Percentiles rank a stretch among this genome's conserved stretches.
These are phyloP conservation scores for Rugiboletus extremiorientalis DNA, from an alignment of 1,284 basidiomycete species.

Conservation along the genomic window DNA sequence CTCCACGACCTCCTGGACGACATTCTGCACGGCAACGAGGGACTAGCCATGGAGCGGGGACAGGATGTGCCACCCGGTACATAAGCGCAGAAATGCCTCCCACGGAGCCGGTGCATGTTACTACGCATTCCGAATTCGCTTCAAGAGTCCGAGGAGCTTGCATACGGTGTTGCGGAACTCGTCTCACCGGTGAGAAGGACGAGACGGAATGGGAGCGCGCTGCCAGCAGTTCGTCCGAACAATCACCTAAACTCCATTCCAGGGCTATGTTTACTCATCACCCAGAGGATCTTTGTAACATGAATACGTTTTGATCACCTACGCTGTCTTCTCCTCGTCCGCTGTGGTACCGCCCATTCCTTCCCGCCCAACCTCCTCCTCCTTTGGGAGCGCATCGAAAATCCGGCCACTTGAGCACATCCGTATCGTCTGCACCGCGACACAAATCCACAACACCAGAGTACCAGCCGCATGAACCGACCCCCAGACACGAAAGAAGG, in stretches of 20 bases:
- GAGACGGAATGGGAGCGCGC: too few relatives aligned
- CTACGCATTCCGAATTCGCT: conserved; percentile 22
- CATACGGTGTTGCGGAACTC: too few relatives aligned
- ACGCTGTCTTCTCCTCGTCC: conserved; percentile 1
- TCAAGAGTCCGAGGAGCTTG: neutral
- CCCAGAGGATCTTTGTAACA: too few relatives aligned
- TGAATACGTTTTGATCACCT: too few relatives aligned
- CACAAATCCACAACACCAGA: conserved; percentile 55
- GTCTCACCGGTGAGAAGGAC: too few relatives aligned
- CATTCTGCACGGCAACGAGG: conserved; percentile 18
- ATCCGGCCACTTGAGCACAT: conserved; percentile 41
- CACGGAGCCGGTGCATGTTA: neutral
- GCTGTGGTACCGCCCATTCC: neutral
- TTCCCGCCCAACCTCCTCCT: conserved; percentile 25
- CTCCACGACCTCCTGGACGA: conserved; percentile 27
- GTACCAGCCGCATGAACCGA: conserved; percentile 54
- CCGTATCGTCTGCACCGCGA: conserved; percentile 44
- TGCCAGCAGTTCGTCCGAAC: too few relatives aligned
- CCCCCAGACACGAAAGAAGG: conserved; percentile 55
- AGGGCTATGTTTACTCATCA: too few relatives aligned
- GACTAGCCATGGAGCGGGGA: too few relatives aligned
- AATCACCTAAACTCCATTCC: too few relatives aligned
- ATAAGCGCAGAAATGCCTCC: too few relatives aligned
- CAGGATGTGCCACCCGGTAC: too few relatives aligned
- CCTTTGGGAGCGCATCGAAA: conserved; percentile 45